Percentiles rank a stretch among this genome's conserved stretches.
phyloP scores from a whole-genome alignment of 2,329 filamentous ascomycete genomes.

The Colletotrichum destructivum region DNA sequence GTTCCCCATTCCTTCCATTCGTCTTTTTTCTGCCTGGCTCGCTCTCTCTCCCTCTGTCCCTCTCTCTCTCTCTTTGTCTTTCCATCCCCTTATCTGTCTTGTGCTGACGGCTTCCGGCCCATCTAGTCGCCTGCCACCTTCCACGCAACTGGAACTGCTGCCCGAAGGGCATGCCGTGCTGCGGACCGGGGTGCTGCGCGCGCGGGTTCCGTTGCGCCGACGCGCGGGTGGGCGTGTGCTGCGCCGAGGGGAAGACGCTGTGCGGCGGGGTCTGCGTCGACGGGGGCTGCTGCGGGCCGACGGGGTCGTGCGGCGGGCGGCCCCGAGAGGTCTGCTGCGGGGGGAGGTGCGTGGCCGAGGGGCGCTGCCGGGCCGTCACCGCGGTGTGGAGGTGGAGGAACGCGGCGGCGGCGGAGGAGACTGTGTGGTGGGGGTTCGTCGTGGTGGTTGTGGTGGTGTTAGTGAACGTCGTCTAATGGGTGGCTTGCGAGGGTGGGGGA shows the following conservation, averaged over 20 bases:
- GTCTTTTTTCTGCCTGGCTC: too few species aligned
- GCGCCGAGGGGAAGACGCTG: constrained; percentile 14
- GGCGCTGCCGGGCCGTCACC: background rate
- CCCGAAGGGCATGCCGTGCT: constrained; percentile 12
- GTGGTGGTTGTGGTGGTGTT: background rate
- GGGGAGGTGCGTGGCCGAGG: background rate
- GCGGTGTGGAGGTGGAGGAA: background rate
- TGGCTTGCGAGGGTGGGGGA: background rate
- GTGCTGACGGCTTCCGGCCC: background rate
- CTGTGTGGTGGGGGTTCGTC: too few species aligned
- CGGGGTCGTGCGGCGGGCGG: background rate
- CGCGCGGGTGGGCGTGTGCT: constrained; percentile 28
- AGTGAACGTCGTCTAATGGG: background rate
- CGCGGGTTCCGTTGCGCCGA: constrained; percentile 29
- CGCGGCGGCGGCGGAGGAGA: background rate
- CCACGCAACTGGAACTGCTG: constrained; percentile 41
- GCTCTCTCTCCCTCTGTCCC: too few species aligned
- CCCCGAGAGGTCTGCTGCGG: constrained; percentile 15
- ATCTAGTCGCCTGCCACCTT: constrained; percentile 27
- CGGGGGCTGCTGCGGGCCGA: constrained; percentile 25
- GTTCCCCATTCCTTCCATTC: background rate
- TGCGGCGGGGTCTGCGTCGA: constrained; percentile 25
- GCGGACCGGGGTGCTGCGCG: constrained; percentile 36
- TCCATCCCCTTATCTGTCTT: too few species aligned
- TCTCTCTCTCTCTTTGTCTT: too few species aligned